Evolutionary conservation across 768 basidiomycete genomes (phyloP).

Genomic region (Boletus subcaerulescens): DNA sequence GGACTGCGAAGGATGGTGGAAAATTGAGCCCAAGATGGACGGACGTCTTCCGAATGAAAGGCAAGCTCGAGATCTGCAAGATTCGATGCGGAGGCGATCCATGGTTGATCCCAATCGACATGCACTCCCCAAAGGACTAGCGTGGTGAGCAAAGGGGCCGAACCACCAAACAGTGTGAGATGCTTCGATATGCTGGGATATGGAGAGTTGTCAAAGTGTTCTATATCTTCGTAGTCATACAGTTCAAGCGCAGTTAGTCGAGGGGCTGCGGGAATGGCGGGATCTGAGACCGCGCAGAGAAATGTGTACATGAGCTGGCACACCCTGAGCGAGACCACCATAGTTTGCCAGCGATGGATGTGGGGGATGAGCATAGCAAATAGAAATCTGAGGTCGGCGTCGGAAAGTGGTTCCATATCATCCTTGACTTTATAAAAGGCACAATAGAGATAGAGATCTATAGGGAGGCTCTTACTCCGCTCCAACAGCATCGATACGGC

Average conservation of each 20-base stretch:
- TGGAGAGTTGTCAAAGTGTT: no score
- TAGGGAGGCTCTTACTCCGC: slow-evolving; percentile 52
- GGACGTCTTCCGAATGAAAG: slow-evolving; percentile 60
- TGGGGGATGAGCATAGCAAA: slow-evolving; percentile 47
- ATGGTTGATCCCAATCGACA: slow-evolving; percentile 56
- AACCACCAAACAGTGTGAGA: slow-evolving; percentile 49
- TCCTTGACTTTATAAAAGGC: slow-evolving; percentile 25
- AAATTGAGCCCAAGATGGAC: slow-evolving; percentile 58
- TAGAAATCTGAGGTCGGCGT: slow-evolving; percentile 24
- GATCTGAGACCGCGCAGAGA: slow-evolving; percentile 40
- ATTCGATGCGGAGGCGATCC: slow-evolving; percentile 22
- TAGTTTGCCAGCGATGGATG: slow-evolving; percentile 49
- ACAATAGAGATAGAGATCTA: slow-evolving; percentile 45
- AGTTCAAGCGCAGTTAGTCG: slow-evolving; percentile 52
- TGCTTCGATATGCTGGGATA: slow-evolving; percentile 26
- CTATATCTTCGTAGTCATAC: slow-evolving; percentile 45
- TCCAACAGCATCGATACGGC: slow-evolving; percentile 44
- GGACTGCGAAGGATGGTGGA: slow-evolving; percentile 48
- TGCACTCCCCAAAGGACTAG: slow-evolving; percentile 68
- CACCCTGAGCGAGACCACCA: slow-evolving; percentile 45
- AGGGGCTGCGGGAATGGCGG: slow-evolving; percentile 44
- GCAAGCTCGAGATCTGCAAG: slow-evolving; percentile 56
- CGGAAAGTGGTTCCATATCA: slow-evolving; percentile 6
- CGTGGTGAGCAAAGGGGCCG: slow-evolving; percentile 47
- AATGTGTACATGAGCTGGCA: slow-evolving; percentile 46